Base-by-base conservation (phyloP, 2,329 filamentous ascomycete genomes). In the Sclerotiophoma versabilis region DNA sequence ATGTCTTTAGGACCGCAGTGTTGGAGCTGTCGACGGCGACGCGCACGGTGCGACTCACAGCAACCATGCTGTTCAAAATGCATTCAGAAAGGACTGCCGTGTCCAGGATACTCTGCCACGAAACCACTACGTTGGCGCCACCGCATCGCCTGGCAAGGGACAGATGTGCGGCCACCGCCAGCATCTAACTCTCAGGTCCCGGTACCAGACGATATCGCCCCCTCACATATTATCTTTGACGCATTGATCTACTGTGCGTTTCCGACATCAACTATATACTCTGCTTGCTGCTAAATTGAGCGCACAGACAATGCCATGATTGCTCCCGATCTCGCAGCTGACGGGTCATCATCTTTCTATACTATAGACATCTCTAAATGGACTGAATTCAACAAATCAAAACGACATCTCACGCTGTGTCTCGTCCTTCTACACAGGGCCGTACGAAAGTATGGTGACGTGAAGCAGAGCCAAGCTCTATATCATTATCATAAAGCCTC, bases 401-500 rank as follows among this genome's bases (percentile, higher is more conserved):
- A 32, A 12, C 23, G 30, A 25, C 48, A 50, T 17, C 39, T 50
- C 20, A 44, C 38, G 7, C 8, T 50, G 6, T 50, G 39, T 26
- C 39, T 44, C 10, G 39, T 44, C 17, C 30, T 14, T 8, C 15
- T 50, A n/a, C 48, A 44, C 26, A 26, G 32, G 32, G 48, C 36
- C 7, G 48, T 50, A 23, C 39, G 33, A n/a, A 17, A 38, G 20
- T 27, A 44, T 11, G 48, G 39, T 15, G n/a, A 43, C 10, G 39
- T 38, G 4, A 42, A 27, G 4, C 23, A 44, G 8, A 36, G 44
- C 25, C 39, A 44, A 37, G 9, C 48, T 9, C 25, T 50, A 3
- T 44, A 25, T 9, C 48, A 50, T 20, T 50, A 50, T 25, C 48
- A 50, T 8, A 39, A 50, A 36, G 48, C 39, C 14, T 38, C 19